Conservation (phyloP, 768 basidiomycete genomes). For the Gymnopilus junonius region DNA sequence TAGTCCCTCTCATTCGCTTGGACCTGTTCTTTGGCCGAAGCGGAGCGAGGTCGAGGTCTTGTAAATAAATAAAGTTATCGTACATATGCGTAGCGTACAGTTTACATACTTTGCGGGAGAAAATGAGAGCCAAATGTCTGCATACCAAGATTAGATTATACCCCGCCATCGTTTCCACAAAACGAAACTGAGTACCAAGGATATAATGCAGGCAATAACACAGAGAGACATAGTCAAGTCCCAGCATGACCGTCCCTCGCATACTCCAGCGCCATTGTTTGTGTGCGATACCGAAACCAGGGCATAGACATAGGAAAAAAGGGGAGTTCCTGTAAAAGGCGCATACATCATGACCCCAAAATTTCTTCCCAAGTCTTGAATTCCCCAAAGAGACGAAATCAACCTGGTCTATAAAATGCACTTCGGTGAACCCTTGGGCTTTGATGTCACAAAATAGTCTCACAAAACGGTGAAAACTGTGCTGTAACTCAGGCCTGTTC, state of each 20-base stretch:
- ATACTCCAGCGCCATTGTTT: conserved; percentile 42
- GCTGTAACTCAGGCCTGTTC: conserved; percentile 74
- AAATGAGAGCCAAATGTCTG: too few relatives aligned
- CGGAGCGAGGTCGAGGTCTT: too few relatives aligned
- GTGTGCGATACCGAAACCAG: conserved; percentile 61
- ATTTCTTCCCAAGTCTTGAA: conserved; percentile 72
- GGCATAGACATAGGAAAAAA: conserved; percentile 83
- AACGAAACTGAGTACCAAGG: conserved; percentile 47
- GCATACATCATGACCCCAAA: conserved; percentile 78
- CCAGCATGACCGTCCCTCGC: conserved; percentile 70
- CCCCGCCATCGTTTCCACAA: conserved; percentile 72
- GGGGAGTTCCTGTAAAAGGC: conserved; percentile 73
- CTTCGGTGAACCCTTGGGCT: background rate
- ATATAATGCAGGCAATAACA: conserved; percentile 43
- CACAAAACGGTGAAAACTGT: conserved; percentile 72
- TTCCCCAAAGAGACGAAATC: conserved; percentile 73
- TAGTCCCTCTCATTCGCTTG: too few relatives aligned
- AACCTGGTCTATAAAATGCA: conserved; percentile 61
- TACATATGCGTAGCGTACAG: too few relatives aligned
- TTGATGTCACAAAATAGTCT: conserved; percentile 30
- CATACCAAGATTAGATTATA: conserved; percentile 33
- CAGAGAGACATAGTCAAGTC: conserved; percentile 63
- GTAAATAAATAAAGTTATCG: too few relatives aligned
- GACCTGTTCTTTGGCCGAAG: too few relatives aligned
- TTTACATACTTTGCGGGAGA: too few relatives aligned